Conservation (phyloP, 2,329 filamentous ascomycete species). For the Hyphodiscus sp. region DNA sequence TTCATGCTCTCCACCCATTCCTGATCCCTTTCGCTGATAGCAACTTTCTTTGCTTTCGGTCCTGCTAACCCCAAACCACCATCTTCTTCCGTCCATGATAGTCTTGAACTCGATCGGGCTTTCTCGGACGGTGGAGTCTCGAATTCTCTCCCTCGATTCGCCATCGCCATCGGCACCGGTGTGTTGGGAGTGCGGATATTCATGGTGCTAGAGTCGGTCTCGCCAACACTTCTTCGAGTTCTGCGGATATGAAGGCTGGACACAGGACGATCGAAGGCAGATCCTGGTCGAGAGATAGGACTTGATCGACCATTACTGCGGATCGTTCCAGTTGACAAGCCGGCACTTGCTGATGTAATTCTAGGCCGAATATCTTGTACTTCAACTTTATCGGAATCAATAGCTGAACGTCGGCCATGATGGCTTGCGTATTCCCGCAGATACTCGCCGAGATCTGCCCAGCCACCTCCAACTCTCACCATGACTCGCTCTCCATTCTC, state of each 20-base stretch:
- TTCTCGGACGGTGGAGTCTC: conserved; percentile 9
- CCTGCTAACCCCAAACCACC: conserved; percentile 63
- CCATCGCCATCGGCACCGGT: conserved; percentile 1
- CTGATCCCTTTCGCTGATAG: conserved; percentile 65
- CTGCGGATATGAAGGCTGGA: conserved; percentile 26
- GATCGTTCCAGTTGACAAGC: conserved; percentile 11
- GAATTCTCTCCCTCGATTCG: conserved; percentile 1
- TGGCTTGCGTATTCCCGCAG: conserved; percentile 89
- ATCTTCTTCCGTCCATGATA: conserved; percentile 53
- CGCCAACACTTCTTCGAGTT: conserved; percentile 21
- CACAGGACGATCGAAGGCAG: conserved; percentile 22
- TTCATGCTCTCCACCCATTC: conserved; percentile 81
- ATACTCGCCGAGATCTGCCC: conserved; percentile 94
- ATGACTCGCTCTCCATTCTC: conserved; percentile 89
- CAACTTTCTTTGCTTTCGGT: conserved; percentile 56
- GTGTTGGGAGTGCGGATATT: conserved; percentile 9
- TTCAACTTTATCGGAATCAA: conserved; percentile 49
- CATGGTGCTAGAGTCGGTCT: conserved; percentile 3
- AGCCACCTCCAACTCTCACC: conserved; percentile 97
- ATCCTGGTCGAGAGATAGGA: conserved; percentile 22
- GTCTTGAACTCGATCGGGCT: conserved; percentile 32
- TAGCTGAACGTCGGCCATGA: conserved; percentile 65
- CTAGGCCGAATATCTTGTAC: conserved; percentile 46
- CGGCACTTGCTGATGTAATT: conserved; percentile 17
- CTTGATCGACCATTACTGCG: conserved; percentile 37